Conservation (phyloP, 352 stramenopile genomes). For the Phytophthora syringae region DNA sequence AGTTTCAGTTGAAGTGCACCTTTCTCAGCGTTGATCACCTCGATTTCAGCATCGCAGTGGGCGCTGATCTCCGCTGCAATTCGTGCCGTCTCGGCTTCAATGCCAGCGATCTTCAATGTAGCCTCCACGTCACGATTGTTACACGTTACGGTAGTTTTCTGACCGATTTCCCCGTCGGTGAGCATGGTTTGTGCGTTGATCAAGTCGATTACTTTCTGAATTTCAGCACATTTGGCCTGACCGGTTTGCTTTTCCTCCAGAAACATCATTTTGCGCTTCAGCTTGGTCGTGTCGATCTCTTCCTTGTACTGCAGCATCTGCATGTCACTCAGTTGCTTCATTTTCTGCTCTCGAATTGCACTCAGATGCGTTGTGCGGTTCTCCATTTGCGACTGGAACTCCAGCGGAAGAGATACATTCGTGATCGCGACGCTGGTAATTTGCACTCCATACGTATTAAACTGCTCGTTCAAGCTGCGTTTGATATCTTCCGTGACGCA, state of each 20-base stretch:
- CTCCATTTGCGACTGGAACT: constrained; percentile 71
- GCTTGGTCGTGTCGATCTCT: constrained; percentile 48
- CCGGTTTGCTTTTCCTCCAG: constrained; percentile 65
- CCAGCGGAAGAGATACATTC: constrained; percentile 56
- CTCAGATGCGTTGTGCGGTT: constrained; percentile 71
- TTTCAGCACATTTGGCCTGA: constrained; percentile 46
- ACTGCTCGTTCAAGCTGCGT: constrained; percentile 66
- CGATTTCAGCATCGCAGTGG: constrained; percentile 51
- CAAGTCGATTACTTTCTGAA: constrained; percentile 57
- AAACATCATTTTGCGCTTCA: constrained; percentile 49
- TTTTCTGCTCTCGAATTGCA: constrained; percentile 72
- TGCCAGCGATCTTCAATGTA: constrained; percentile 47
- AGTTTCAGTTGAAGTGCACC: constrained; percentile 42
- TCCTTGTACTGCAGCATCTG: constrained; percentile 61
- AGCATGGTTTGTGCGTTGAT: constrained; percentile 58
- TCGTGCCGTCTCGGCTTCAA: constrained; percentile 52
- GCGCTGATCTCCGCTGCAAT: constrained; percentile 51
- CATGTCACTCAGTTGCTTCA: constrained; percentile 83
- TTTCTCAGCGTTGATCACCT: constrained; percentile 49
- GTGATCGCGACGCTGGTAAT: constrained; percentile 74
- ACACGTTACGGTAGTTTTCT: constrained; percentile 56
- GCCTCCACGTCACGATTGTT: constrained; percentile 55
- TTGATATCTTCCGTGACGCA: constrained; percentile 74
- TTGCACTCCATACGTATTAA: constrained; percentile 69
- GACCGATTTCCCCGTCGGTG: constrained; percentile 56